Evolutionary conservation across 768 basidiomycete species (phyloP).

Genomic region (Chiua virens): DNA sequence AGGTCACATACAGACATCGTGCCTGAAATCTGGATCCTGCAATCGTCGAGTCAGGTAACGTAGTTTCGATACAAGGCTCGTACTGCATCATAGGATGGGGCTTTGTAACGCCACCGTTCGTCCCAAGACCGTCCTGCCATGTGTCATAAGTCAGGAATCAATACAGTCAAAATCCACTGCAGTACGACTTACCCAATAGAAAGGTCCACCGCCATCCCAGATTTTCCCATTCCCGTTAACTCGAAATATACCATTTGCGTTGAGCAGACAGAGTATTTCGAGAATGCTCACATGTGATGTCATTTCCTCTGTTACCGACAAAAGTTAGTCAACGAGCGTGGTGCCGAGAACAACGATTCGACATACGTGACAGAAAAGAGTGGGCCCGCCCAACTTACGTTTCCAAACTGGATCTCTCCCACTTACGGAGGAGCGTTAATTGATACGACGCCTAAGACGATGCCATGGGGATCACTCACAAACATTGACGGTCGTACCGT

Average conservation of each 20-base stretch:
- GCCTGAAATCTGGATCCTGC: conserved; percentile 43
- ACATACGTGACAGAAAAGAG: conserved; percentile 51
- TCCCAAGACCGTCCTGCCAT: conserved; percentile 30
- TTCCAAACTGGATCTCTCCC: conserved; percentile 61
- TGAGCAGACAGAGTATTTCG: background rate
- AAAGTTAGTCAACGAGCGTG: background rate
- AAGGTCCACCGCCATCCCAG: conserved; percentile 45
- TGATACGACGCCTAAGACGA: background rate
- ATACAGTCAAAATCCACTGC: background rate
- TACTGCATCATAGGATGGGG: conserved; percentile 43
- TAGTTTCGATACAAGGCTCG: background rate
- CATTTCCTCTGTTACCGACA: conserved; percentile 38
- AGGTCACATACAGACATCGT: conserved; percentile 31
- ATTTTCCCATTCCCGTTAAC: conserved; percentile 42
- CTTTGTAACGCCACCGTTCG: conserved; percentile 14
- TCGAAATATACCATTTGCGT: background rate
- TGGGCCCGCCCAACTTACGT: conserved; percentile 51
- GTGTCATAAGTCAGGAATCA: background rate
- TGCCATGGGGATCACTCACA: conserved; percentile 35
- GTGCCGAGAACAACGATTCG: background rate
- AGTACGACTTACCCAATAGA: conserved; percentile 38
- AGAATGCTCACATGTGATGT: conserved; percentile 45
- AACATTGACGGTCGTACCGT: conserved; percentile 58
- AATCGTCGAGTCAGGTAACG: background rate
- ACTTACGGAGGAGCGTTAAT: conserved; percentile 29